Percentiles rank a stretch among this genome's conserved stretches.
phyloP scores from a whole-genome alignment of 441 rosid genomes.

The Croton laevigatus region DNA sequence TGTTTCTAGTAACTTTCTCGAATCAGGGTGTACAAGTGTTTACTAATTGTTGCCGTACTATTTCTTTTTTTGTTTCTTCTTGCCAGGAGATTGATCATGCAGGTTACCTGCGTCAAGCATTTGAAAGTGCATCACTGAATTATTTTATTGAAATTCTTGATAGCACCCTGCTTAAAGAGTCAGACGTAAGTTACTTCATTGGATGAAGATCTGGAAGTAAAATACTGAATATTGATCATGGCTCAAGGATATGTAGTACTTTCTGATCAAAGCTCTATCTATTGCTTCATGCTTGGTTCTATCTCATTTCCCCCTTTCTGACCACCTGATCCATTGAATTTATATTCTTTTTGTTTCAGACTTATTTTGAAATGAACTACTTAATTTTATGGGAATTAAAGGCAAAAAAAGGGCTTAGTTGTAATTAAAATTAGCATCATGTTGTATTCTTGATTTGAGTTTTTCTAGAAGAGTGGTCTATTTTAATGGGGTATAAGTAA shows the following conservation, averaged over 20 bases:
- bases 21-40: constrained; percentile 14
- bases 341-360: constrained; percentile 1
- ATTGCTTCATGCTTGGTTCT: neutral
- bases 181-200: constrained; percentile 60
- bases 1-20: constrained; percentile 18
- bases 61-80: constrained; percentile 22
- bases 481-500: neutral
- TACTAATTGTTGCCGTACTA: constrained; percentile 21
- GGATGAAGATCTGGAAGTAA: neutral
- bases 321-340: neutral
- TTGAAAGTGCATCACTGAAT: constrained; percentile 75
- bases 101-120: constrained; percentile 87
- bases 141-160: constrained; percentile 74
- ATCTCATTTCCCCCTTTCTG: neutral
- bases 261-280: constrained; percentile 2
- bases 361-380: neutral
- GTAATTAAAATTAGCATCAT: neutral
- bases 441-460: neutral
- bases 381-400: neutral
- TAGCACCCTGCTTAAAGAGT: constrained; percentile 63
- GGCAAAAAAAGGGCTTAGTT: neutral
- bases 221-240: neutral
- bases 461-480: neutral
- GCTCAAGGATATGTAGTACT: neutral
- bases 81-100: constrained; percentile 85